These are phyloP conservation scores for Metschnikowia kofuensis DNA, from an alignment of 805 yeast genomes.

Conservation along the genomic window DNA sequence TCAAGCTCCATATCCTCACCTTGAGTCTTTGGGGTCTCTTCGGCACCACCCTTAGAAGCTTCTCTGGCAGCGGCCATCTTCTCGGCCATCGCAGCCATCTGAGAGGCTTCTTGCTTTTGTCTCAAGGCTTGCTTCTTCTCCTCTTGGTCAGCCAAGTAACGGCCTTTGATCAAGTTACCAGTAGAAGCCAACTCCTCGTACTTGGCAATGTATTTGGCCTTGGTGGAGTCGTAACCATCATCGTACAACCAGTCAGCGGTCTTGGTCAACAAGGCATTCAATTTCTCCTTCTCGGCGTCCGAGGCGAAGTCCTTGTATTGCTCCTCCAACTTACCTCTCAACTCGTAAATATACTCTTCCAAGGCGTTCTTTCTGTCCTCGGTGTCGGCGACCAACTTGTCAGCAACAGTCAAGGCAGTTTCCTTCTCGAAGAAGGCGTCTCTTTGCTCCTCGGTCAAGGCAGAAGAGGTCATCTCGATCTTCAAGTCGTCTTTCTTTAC, in stretches of 20 bases:
- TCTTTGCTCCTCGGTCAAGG: conserved; percentile 55
- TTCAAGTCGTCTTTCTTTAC: conserved; percentile 83
- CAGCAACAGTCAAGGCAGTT: conserved; percentile 79
- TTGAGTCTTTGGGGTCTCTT: conserved; percentile 20
- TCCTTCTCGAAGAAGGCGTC: conserved; percentile 75
- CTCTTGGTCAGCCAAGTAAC: conserved; percentile 91
- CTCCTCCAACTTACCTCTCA: conserved; percentile 95
- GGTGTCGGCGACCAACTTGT: conserved; percentile 96
- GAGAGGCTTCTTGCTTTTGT: conserved; percentile 84
- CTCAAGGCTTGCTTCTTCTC: conserved; percentile 88
- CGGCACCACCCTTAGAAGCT: conserved; percentile 34
- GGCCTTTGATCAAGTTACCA: conserved; percentile 94
- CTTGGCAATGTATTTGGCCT: conserved; percentile 96
- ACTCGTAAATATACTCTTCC: conserved; percentile 97
- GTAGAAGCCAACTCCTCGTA: conserved; percentile 93
- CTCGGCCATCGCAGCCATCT: conserved; percentile 79
- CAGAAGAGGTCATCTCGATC: conserved; percentile 59
- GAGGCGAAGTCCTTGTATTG: conserved; percentile 84
- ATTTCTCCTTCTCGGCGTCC: conserved; percentile 82
- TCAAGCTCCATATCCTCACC: conserved; percentile 21
- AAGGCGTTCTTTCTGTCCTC: conserved; percentile 98
- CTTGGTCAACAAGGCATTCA: conserved; percentile 68
- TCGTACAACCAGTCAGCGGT: conserved; percentile 99
- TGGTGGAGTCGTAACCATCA: conserved; percentile 93
- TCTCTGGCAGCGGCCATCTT: conserved; percentile 77